Conservation (phyloP, 2,329 filamentous ascomycete genomes). For the Dothideomycetes sp. region DNA sequence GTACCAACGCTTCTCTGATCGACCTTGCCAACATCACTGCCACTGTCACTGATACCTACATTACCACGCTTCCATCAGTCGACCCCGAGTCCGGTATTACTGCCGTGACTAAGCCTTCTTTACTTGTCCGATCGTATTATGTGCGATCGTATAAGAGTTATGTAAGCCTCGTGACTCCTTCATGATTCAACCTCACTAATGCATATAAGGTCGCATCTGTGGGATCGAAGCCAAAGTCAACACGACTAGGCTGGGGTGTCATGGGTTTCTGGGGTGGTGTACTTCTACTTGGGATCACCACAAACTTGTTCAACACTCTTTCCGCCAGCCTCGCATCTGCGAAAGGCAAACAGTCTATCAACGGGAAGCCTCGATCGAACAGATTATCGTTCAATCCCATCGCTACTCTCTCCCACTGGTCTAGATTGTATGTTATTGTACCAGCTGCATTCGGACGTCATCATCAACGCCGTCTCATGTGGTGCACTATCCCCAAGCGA, state of each 20-base stretch:
- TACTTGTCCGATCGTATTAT: neutral
- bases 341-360: no score
- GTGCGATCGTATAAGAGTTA: neutral
- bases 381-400: no score
- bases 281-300: neutral
- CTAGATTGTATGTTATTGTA: conserved; percentile 28
- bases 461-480: conserved; percentile 29
- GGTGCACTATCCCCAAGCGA: conserved; percentile 37
- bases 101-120: neutral
- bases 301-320: neutral
- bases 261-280: neutral
- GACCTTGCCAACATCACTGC: neutral
- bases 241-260: neutral
- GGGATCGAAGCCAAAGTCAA: neutral
- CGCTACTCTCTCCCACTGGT: conserved; percentile 13
- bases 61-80: neutral
- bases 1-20: neutral
- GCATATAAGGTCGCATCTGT: neutral
- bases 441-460: conserved; percentile 32
- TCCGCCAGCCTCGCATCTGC: no score
- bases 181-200: no score
- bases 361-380: no score
- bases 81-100: neutral
- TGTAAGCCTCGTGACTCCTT: no score
- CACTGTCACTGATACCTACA: neutral